phyloP scores from a whole-genome alignment of 306 rosid genomes.

The Cajanus cajan region DNA sequence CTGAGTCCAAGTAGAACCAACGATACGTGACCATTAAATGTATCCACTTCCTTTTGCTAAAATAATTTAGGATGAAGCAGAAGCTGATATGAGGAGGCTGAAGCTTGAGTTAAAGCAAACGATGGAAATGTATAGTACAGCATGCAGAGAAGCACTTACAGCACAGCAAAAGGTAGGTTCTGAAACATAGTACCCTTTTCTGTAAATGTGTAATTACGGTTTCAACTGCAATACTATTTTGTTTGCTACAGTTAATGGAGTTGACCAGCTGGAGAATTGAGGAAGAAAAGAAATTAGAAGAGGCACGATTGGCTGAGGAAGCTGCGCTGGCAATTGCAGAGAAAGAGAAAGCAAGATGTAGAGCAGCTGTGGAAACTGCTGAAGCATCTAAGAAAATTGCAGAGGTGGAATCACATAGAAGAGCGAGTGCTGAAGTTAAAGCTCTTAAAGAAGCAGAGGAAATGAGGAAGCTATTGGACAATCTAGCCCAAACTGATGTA shows the following conservation, averaged over 20 bases:
- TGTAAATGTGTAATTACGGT: neutral
- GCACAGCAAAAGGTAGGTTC: slow-evolving; percentile 53
- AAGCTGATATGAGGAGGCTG: slow-evolving; percentile 83
- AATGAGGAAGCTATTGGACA: slow-evolving; percentile 57
- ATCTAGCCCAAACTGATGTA: slow-evolving; percentile 59
- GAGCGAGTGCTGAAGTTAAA: slow-evolving; percentile 57
- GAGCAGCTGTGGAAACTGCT: slow-evolving; percentile 76
- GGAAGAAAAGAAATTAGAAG: slow-evolving; percentile 71
- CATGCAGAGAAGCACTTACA: slow-evolving; percentile 41
- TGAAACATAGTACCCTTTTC: neutral
- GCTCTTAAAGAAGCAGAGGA: slow-evolving; percentile 77
- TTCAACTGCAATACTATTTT: neutral
- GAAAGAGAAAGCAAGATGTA: slow-evolving; percentile 77
- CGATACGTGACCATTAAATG: neutral
- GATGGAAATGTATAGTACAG: slow-evolving; percentile 65
- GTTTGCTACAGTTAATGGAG: slow-evolving; percentile 55
- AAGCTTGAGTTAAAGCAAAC: slow-evolving; percentile 94
- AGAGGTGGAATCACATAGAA: slow-evolving; percentile 53
- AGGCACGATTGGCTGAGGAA: slow-evolving; percentile 66
- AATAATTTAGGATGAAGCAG: slow-evolving; percentile 69
- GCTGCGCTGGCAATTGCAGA: slow-evolving; percentile 76
- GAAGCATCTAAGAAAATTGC: slow-evolving; percentile 87
- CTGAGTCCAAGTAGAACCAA: neutral
- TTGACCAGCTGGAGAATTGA: slow-evolving; percentile 55
- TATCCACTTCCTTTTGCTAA: slow-evolving; percentile 13